Percentiles rank a stretch among this genome's conserved stretches.
These are phyloP conservation scores for Schizonepeta tenuifolia DNA, from an alignment of 257 asterid genomes.

Conservation along the genomic window DNA sequence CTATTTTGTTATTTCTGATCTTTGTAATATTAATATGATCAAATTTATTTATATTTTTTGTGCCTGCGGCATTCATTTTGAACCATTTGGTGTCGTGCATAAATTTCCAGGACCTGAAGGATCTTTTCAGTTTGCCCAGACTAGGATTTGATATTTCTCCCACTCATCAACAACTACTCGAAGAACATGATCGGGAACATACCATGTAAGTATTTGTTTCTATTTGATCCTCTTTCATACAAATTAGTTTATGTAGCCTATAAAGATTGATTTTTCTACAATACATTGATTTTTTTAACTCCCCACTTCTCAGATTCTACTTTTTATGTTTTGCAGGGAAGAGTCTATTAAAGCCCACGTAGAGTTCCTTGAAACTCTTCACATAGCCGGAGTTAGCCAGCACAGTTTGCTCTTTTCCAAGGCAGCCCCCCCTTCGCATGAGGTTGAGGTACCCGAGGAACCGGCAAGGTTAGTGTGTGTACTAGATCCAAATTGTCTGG, in stretches of 20 bases:
- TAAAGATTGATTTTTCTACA: not conserved
- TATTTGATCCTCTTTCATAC: not conserved
- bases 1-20: not conserved
- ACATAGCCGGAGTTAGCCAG: conserved; percentile 93
- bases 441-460: conserved; percentile 64
- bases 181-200: conserved; percentile 87
- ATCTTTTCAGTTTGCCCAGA: conserved; percentile 79
- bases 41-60: conserved; percentile 1
- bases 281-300: conserved; percentile 6
- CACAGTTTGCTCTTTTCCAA: conserved; percentile 94
- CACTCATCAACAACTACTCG: conserved; percentile 85
- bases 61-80: conserved; percentile 20
- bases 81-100: conserved; percentile 22
- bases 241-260: not conserved
- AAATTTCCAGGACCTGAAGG: conserved; percentile 72
- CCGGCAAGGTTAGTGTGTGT: conserved; percentile 48
- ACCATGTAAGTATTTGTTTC: conserved; percentile 56
- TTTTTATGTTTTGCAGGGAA: conserved; percentile 56
- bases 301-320: conserved; percentile 14
- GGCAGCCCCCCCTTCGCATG: conserved; percentile 68
- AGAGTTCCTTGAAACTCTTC: conserved; percentile 76
- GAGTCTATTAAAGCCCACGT: conserved; percentile 64
- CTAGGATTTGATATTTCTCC: conserved; percentile 85
- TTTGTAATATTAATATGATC: not conserved
- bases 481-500: conserved; percentile 8